Evolutionary conservation across 768 basidiomycete genomes (phyloP), one percentile per base, ranked within the genome.

Genomic region (Boletus bicolor): DNA sequence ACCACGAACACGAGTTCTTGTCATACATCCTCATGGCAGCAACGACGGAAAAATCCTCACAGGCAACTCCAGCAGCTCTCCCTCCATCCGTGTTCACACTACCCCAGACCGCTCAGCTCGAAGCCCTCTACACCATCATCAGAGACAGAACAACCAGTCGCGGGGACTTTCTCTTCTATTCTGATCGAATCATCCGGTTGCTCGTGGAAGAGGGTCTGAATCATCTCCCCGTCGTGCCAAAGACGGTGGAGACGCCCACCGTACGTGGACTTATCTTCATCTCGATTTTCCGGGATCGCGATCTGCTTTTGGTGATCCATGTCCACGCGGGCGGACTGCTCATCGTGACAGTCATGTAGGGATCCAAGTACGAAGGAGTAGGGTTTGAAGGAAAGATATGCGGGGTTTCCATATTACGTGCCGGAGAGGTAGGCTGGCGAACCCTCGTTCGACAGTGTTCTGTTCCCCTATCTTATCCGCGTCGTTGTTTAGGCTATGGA

Each of bases 341-440:
- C 17, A 44, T 41, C 46, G 5, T 49, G 24, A 54, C 45, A 17
- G 19, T 49, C 63, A 3, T 62, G 64, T 50, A 87, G 84, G 94
- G 94, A 49, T 82, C 84, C 49, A 79, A 78, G 8, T 97, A 95
- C 69, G 82, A 91, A 54, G 96, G 96, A 17, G 93, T 98, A 2
- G 88, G 92, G 0, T 99, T 99, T 66, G 88, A 96, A 66, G 96
- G 96, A 7, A 92, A 93, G 76, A 96, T 98, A 58, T 96, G 94
- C 65, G 94, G 94, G 15, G 94, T 98, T 24, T 94, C 92, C 5
- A 98, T 98, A 65, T 79, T 98, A 64, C 81, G 96, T 15, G 93
- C 93, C 8, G 96, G 96, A 60, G 93, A 96, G 84, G 88, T 87
- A 64, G 49, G 77, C 63, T 17, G n/a, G 21, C 6, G 19, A 35